Percentiles rank a stretch among this genome's conserved stretches.
phyloP scores from a whole-genome alignment of 768 basidiomycete species.

The Tephrocybe sp. region DNA sequence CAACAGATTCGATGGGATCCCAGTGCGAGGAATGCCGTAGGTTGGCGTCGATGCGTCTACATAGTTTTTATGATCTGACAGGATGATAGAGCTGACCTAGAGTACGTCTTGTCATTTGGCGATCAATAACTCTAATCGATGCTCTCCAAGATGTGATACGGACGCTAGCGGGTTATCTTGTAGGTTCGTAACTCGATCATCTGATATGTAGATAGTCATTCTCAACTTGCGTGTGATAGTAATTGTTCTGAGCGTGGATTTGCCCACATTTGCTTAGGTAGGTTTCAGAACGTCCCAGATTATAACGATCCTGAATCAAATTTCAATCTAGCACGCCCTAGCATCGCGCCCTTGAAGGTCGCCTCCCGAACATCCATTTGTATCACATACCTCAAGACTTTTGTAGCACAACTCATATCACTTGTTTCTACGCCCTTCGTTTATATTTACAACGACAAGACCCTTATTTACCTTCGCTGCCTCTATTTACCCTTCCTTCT shows the following conservation, averaged over 20 bases:
- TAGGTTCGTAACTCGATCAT: conserved; percentile 5
- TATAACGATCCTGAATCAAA: neutral
- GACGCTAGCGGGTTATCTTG: conserved; percentile 9
- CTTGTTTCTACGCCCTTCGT: neutral
- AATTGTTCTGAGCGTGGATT: conserved; percentile 13
- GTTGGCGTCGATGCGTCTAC: neutral
- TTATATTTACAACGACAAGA: neutral
- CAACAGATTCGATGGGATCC: conserved; percentile 4
- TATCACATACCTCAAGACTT: neutral
- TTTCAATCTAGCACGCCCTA: neutral
- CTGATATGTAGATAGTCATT: too few relatives aligned
- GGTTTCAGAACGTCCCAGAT: neutral
- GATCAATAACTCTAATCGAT: neutral
- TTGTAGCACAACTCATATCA: neutral
- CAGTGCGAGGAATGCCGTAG: conserved; percentile 10
- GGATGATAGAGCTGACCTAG: conserved; percentile 11
- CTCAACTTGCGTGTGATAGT: neutral
- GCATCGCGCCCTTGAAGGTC: conserved; percentile 6
- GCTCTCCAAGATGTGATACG: conserved; percentile 4
- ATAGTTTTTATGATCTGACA: too few relatives aligned
- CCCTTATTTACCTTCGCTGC: conserved; percentile 2
- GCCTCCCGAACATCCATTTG: neutral
- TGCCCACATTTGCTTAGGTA: conserved; percentile 4
- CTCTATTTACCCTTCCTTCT: conserved; percentile 10
- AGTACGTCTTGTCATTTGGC: neutral